These are phyloP conservation scores for Coemansia sp. DNA, from an alignment of 192 early-diverging fungal genomes.

Conservation along the genomic window DNA sequence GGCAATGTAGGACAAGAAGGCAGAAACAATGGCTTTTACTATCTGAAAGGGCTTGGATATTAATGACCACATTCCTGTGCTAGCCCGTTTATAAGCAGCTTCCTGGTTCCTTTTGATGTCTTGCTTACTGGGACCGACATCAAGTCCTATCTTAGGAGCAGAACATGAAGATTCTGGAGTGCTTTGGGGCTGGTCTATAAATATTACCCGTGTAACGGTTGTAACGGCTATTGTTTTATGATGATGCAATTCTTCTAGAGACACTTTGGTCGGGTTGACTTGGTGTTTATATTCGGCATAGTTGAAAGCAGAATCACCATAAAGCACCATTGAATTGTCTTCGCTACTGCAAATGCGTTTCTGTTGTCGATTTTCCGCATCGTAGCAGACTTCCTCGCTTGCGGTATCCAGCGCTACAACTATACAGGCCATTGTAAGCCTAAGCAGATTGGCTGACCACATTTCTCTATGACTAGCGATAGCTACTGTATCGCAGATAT, in stretches of 20 bases:
- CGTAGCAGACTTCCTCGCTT: not conserved
- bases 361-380: not conserved
- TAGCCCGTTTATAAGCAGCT: not conserved
- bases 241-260: not conserved
- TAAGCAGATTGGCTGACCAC: not conserved
- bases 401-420: not conserved
- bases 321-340: not conserved
- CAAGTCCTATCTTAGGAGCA: not conserved
- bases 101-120: not conserved
- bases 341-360: not conserved
- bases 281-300: not conserved
- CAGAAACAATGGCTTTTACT: not conserved
- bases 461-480: not conserved
- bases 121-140: not conserved
- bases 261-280: not conserved
- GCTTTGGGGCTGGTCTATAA: not conserved
- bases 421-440: not conserved
- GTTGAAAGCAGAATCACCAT: not conserved
- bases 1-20: conserved; percentile 15
- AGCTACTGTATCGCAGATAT: not conserved
- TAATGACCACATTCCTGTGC: not conserved
- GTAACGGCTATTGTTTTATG: no score
- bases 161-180: not conserved
- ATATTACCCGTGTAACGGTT: not conserved
- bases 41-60: not conserved